phyloP scores from a whole-genome alignment of 2,329 filamentous ascomycete genomes.

The Trichoderma sp. region DNA sequence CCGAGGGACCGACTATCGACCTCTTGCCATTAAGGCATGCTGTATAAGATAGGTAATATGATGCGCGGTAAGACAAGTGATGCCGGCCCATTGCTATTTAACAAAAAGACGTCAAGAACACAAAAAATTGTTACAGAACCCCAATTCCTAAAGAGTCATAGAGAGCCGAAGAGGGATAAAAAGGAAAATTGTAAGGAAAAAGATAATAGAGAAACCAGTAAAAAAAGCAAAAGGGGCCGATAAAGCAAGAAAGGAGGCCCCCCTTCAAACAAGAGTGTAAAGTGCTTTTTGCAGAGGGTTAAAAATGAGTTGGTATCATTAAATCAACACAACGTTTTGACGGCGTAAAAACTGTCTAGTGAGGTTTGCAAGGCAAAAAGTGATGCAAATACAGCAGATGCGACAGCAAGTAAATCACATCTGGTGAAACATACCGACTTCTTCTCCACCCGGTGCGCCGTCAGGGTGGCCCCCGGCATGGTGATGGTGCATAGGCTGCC shows the following conservation, averaged over 20 bases:
- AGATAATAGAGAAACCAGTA: slow-evolving; percentile 22
- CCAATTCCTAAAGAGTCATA: slow-evolving; percentile 30
- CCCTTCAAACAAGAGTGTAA: slow-evolving; percentile 27
- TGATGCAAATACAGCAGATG: slow-evolving; percentile 41
- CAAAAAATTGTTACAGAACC: slow-evolving; percentile 24
- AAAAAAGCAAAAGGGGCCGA: slow-evolving; percentile 25
- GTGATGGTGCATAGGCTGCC: slow-evolving; percentile 68
- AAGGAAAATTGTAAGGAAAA: slow-evolving; percentile 26
- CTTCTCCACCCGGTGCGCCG: slow-evolving; percentile 67
- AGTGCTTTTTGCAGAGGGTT: slow-evolving; percentile 22
- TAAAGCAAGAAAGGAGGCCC: slow-evolving; percentile 15
- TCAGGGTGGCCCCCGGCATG: slow-evolving; percentile 37
- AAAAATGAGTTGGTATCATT: slow-evolving; percentile 38
- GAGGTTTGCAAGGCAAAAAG: slow-evolving; percentile 26
- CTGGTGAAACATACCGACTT: slow-evolving; percentile 98
- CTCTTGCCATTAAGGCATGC: slow-evolving; percentile 33
- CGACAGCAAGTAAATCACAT: slow-evolving; percentile 60
- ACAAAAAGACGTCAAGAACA: slow-evolving; percentile 23
- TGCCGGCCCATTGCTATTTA: slow-evolving; percentile 30
- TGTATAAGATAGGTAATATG: slow-evolving; percentile 24
- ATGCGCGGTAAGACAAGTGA: slow-evolving; percentile 27
- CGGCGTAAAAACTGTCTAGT: slow-evolving; percentile 27
- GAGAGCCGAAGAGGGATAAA: slow-evolving; percentile 26
- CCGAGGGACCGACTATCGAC: slow-evolving; percentile 37
- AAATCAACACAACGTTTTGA: slow-evolving; percentile 34